Base-by-base conservation (phyloP, 768 basidiomycete species). In the Leccinum sublutescens region DNA sequence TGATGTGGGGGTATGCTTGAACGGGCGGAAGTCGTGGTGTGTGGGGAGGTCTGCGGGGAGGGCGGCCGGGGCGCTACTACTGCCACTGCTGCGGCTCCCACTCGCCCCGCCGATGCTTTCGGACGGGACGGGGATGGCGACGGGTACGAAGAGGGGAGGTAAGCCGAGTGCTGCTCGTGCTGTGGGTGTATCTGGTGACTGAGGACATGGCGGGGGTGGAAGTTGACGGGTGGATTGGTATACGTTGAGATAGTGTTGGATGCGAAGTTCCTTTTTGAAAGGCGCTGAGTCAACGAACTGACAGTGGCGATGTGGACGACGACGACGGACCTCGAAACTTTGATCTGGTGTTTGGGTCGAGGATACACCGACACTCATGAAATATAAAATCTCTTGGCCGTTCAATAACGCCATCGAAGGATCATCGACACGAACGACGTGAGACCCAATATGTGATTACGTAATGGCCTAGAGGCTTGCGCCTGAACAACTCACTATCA, bases 111-210 rank as follows among this genome's bases (percentile, higher is more conserved):
- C 40, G 49, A 36, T 15, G 15, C 3, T 15, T 15, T 61, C 67
- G 0, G 51, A 10, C 23, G 66, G 54, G 9, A 58, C 59, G 50
- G 62, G 60, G 25, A 73, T 60, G 36, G 67, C 64, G 52, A 65
- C 64, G 25, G 86, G 83, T 31, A 80, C 73, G 68, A 86, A 86
- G 17, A 82, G 71, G 0, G 80, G 80, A 0, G 82, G 78, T 0
- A 87, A 76, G 34, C 78, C 76, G 21, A 83, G 66, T 0, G 80
- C 75, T 11, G 70, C 61, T 9, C 85, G 80, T 38, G 76, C 76
- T n/a, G 57, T 64, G 2, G 77, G 74, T 19, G 75, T 76, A n/a
- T 75, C 69, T 0, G 86, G 86, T 3, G 76, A 68, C 54, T 73
- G 75, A 0, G 84, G 81, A 38, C 76, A 77, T 9, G 85, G 83